phyloP scores from a whole-genome alignment of 1,284 basidiomycete genomes.

The Cryptococcus sp. region DNA sequence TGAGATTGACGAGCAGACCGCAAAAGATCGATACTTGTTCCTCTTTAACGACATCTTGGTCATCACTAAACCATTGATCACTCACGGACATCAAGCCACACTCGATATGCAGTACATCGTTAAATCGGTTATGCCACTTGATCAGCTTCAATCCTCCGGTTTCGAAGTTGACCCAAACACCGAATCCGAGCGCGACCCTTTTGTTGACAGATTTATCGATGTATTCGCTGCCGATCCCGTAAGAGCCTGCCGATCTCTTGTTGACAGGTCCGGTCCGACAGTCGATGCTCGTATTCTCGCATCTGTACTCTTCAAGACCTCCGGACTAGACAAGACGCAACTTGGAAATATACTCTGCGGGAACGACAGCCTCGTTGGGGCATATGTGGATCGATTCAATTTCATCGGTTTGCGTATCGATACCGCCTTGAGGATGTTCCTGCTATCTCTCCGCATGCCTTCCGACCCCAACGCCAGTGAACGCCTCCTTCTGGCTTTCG shows the following conservation, averaged over 20 bases:
- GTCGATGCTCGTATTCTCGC: slow-evolving; percentile 67
- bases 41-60: slow-evolving; percentile 91
- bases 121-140: slow-evolving; percentile 78
- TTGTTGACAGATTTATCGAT: slow-evolving; percentile 64
- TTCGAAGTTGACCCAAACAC: slow-evolving; percentile 28
- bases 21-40: slow-evolving; percentile 94
- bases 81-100: slow-evolving; percentile 59
- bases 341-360: slow-evolving; percentile 77
- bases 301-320: slow-evolving; percentile 74
- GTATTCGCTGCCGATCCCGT: slow-evolving; percentile 72
- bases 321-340: slow-evolving; percentile 76
- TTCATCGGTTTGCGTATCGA: slow-evolving; percentile 79
- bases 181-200: slow-evolving; percentile 53
- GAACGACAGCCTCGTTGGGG: slow-evolving; percentile 68
- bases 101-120: slow-evolving; percentile 79
- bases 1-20: slow-evolving; percentile 52
- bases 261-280: slow-evolving; percentile 52
- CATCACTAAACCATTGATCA: slow-evolving; percentile 57
- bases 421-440: slow-evolving; percentile 79
- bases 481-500: slow-evolving; percentile 61
- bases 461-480: slow-evolving; percentile 65
- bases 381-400: slow-evolving; percentile 82
- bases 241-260: slow-evolving; percentile 62
- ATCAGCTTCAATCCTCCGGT: slow-evolving; percentile 49
- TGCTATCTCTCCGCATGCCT: slow-evolving; percentile 74